A percentile compares a stretch with the other conserved stretches of the same genome.
phyloP scores from a whole-genome alignment of 2,329 filamentous ascomycete species.

The Exophiala sp. region DNA sequence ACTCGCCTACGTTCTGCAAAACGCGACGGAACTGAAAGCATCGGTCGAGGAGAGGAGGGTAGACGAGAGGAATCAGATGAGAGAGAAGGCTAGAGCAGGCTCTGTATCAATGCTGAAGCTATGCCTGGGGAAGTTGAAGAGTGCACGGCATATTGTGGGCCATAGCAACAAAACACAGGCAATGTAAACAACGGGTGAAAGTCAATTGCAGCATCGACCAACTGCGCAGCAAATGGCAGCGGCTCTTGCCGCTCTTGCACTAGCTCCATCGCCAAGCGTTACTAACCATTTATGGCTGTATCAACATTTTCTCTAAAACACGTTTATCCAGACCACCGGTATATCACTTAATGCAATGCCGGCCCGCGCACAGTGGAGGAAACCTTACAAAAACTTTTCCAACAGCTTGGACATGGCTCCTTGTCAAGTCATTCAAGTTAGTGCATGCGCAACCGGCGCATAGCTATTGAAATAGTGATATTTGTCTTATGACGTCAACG shows the following conservation, averaged over 20 bases:
- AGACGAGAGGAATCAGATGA: constrained; percentile 19
- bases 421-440: not conserved
- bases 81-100: constrained; percentile 13
- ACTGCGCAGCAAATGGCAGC: constrained; percentile 3
- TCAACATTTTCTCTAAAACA: not conserved
- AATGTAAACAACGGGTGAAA: not conserved
- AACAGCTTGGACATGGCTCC: not conserved
- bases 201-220: constrained; percentile 6
- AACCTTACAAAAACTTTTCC: not conserved
- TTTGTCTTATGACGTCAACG: constrained; percentile 19
- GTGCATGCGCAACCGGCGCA: too few species aligned
- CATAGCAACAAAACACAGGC: constrained; percentile 19
- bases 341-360: not conserved
- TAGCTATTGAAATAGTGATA: not conserved
- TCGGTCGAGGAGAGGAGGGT: constrained; percentile 10
- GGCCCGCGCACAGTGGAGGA: not conserved
- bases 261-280: not conserved
- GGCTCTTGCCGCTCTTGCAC: constrained; percentile 4
- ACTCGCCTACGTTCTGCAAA: constrained; percentile 13
- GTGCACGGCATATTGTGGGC: constrained; percentile 21
- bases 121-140: constrained; percentile 15
- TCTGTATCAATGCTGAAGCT: constrained; percentile 25
- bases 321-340: not conserved
- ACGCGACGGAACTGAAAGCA: constrained; percentile 12
- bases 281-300: not conserved